Conservation (phyloP, 2,329 filamentous ascomycete genomes). For the Sporothrix pseudoabietina region DNA sequence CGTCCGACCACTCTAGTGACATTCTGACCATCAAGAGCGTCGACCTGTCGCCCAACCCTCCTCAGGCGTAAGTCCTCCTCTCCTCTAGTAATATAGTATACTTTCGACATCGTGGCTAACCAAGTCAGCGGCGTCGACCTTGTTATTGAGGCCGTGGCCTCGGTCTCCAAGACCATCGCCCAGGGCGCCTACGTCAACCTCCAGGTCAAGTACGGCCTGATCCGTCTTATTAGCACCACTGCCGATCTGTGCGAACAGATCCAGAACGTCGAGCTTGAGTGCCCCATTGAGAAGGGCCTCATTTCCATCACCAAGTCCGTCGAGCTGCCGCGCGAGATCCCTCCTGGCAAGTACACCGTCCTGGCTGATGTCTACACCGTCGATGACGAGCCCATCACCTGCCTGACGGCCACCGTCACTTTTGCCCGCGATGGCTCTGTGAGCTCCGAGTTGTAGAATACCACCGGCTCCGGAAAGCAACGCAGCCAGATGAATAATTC, state of each 20-base stretch:
- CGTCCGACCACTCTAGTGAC: constrained; percentile 65
- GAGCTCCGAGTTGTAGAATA: constrained; percentile 27
- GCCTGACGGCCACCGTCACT: constrained; percentile 72
- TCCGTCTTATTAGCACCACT: constrained; percentile 78
- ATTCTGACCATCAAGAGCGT: constrained; percentile 77
- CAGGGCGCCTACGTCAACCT: constrained; percentile 80
- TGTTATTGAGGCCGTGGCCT: constrained; percentile 75
- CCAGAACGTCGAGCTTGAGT: constrained; percentile 82
- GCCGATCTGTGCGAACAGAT: constrained; percentile 89
- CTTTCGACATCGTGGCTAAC: constrained; percentile 20
- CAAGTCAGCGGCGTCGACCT: constrained; percentile 70
- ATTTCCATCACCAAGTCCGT: constrained; percentile 77
- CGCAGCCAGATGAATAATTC: too few relatives aligned
- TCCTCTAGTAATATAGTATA: too few relatives aligned
- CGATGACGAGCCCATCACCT: constrained; percentile 77
- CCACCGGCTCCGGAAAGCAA: neutral
- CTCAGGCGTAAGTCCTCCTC: constrained; percentile 66
- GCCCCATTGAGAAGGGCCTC: constrained; percentile 80
- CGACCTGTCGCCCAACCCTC: constrained; percentile 83
- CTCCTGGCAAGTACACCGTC: constrained; percentile 91
- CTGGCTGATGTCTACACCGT: constrained; percentile 79
- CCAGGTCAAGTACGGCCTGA: constrained; percentile 90
- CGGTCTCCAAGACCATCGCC: constrained; percentile 70
- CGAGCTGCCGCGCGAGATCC: constrained; percentile 81
- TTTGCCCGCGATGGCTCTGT: constrained; percentile 52